Evolutionary conservation across 495 filamentous ascomycete genomes (phyloP).

Genomic region (Eremomyces bilateralis): DNA sequence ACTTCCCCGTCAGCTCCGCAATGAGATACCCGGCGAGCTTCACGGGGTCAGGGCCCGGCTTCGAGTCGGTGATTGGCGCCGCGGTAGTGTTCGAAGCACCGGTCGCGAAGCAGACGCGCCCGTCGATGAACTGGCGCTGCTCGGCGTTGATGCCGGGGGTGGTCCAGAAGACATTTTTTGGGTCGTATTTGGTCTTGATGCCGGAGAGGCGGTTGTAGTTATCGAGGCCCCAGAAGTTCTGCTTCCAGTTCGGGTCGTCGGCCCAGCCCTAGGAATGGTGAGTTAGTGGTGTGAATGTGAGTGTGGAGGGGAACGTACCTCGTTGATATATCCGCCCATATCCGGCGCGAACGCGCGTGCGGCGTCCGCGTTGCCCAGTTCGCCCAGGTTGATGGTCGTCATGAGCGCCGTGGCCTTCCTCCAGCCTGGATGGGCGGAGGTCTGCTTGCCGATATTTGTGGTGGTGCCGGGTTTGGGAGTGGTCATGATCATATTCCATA

Average conservation of each 20-base stretch:
- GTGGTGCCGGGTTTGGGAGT: background rate
- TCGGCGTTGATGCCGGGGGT: conserved; percentile 2
- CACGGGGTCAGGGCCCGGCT: no score
- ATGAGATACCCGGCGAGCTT: no score
- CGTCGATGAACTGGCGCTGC: conserved; percentile 8
- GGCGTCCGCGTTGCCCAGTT: background rate
- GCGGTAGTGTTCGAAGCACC: no score
- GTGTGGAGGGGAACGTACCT: background rate
- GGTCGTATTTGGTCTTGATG: background rate
- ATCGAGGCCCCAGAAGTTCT: background rate
- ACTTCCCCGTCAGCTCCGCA: no score
- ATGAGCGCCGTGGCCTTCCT: background rate
- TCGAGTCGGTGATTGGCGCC: no score
- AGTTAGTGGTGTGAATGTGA: background rate
- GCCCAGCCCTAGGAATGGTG: background rate
- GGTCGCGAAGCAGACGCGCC: no score
- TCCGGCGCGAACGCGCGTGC: background rate
- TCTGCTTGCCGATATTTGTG: background rate
- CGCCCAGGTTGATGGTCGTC: background rate
- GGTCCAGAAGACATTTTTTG: background rate
- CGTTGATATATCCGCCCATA: background rate
- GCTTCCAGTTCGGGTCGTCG: background rate
- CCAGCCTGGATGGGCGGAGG: background rate
- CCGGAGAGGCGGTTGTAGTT: background rate
- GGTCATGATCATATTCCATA: no score